Evolutionary conservation across 192 early-diverging fungal genomes (phyloP), one percentile per base, ranked within the genome.

Genomic region (Pecoramyces ruminantium): DNA sequence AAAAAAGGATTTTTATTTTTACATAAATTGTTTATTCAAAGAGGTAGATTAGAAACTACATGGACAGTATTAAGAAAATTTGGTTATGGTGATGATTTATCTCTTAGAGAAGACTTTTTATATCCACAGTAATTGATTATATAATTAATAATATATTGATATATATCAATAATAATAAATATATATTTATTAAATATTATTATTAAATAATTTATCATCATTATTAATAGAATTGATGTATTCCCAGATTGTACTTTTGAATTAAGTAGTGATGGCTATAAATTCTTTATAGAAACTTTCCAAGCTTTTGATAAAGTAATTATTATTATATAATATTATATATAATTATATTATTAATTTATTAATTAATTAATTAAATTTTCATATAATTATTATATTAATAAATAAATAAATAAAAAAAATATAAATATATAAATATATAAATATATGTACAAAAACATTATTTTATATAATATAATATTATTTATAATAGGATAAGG

Each of bases 11-110:
- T 99, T 84, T 83, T 97, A 51, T 97, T 94, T 83, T 87, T 99
- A 51, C 96, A 99, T 83, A 93, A 93, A 79, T 90, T 97, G 29
- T 99, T 98, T 84, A 97, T 99, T 78, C 96, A 98, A 88, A 89
- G 95, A 12, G 98, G 98, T 18, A 92, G 97, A 21, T 87, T 98
- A 27, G 98, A 99, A 83, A 99, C 98, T 11, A 98, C 98, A 28
- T 99, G 98, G 98, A 95, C 96, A 58, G 97, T 99, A 3, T 83
- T 99, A 79, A 86, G 97, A 77, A 92, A 91, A 81, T 99, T 99
- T 87, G 97, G 97, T 29, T 98, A 99, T 83, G 96, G 96, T 29
- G 94, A 98, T 82, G 96, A 99, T 82, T 82, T 99, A 77, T 92
- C 93, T 0, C 83, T 99, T 79, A 87, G 95, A 79, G 95, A 97